phyloP scores from a whole-genome alignment of 2,329 filamentous ascomycete genomes.

The Fusarium nurragi region DNA sequence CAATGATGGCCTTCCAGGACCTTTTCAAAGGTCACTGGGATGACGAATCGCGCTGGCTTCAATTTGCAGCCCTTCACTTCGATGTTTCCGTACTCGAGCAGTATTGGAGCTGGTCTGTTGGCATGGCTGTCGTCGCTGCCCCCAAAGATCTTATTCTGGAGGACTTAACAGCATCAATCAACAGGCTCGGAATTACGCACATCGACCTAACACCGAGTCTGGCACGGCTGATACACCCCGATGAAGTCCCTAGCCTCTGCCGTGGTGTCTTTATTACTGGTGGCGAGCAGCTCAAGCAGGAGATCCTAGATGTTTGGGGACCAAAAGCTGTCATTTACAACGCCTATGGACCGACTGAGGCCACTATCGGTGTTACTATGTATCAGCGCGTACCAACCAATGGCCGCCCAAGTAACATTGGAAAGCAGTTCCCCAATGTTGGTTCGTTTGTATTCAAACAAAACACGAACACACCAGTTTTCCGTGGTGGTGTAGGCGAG shows the following conservation, averaged over 20 bases:
- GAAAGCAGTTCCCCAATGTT: slow-evolving; percentile 86
- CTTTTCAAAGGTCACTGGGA: slow-evolving; percentile 83
- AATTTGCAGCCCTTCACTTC: slow-evolving; percentile 95
- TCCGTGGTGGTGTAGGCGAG: slow-evolving; percentile 84
- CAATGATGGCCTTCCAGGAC: slow-evolving; percentile 84
- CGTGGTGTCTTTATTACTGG: slow-evolving; percentile 92
- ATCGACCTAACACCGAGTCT: slow-evolving; percentile 92
- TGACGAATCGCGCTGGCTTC: slow-evolving; percentile 79
- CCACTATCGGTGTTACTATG: slow-evolving; percentile 92
- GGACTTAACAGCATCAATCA: slow-evolving; percentile 79
- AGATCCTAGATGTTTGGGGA: slow-evolving; percentile 89
- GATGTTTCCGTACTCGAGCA: slow-evolving; percentile 94
- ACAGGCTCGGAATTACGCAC: slow-evolving; percentile 79
- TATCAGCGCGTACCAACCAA: slow-evolving; percentile 81
- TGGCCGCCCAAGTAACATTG: slow-evolving; percentile 88
- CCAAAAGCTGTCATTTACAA: slow-evolving; percentile 85
- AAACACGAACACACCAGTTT: slow-evolving; percentile 74
- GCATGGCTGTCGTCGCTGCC: slow-evolving; percentile 83
- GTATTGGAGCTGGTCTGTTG: slow-evolving; percentile 95
- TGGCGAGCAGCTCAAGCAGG: slow-evolving; percentile 86
- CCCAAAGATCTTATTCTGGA: slow-evolving; percentile 87
- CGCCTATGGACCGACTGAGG: slow-evolving; percentile 90
- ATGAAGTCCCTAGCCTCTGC: slow-evolving; percentile 82
- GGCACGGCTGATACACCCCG: slow-evolving; percentile 78
- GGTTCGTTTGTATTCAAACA: slow-evolving; percentile 81